Percentiles rank a stretch among this genome's conserved stretches.
These are phyloP conservation scores for Brassica juncea DNA, from an alignment of 345 rosid genomes.

Conservation along the genomic window DNA sequence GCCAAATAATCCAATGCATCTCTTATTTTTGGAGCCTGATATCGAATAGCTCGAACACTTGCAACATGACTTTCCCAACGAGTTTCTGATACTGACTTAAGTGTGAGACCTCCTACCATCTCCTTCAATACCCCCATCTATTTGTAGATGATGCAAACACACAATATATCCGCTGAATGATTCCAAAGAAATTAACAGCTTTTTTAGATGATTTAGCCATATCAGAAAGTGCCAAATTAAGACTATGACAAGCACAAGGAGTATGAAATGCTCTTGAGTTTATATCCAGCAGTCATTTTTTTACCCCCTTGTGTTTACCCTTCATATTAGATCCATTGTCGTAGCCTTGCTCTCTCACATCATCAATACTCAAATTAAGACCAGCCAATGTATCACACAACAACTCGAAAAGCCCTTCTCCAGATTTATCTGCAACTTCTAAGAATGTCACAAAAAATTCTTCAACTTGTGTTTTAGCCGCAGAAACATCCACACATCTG, in stretches of 20 bases:
- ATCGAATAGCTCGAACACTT: not conserved
- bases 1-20: not conserved
- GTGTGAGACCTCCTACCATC: too few relatives aligned
- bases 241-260: too few relatives aligned
- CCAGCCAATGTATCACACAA: not conserved
- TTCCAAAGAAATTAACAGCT: too few relatives aligned
- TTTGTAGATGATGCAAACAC: too few relatives aligned
- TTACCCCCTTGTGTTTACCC: not conserved
- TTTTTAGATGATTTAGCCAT: too few relatives aligned
- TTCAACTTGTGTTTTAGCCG: not conserved
- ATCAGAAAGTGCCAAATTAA: too few relatives aligned
- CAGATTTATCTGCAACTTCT: not conserved
- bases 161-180: too few relatives aligned
- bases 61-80: not conserved
- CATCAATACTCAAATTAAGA: not conserved
- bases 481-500: not conserved
- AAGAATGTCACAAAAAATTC: not conserved
- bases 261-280: too few relatives aligned
- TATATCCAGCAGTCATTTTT: not conserved
- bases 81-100: too few relatives aligned
- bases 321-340: not conserved
- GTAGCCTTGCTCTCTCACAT: not conserved
- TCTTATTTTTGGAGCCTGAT: not conserved
- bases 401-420: not conserved
- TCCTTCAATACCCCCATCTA: too few relatives aligned